These are phyloP conservation scores for Pseudogymnoascus sp. DNA, from an alignment of 2,329 filamentous ascomycete species.

Conservation along the genomic window DNA sequence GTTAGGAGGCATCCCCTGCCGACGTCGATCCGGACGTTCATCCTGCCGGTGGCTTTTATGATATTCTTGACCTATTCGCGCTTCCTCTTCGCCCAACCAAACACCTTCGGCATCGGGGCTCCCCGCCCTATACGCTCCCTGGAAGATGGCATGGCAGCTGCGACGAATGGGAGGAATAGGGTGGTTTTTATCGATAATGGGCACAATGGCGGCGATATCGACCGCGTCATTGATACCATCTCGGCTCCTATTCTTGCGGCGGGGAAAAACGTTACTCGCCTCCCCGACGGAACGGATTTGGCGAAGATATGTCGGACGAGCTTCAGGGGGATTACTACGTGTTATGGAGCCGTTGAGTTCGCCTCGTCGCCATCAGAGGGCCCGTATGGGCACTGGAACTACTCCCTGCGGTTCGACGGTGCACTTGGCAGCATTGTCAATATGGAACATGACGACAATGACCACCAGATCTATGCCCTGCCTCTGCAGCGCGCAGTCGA, in stretches of 20 bases:
- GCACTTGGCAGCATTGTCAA: slow-evolving; percentile 58
- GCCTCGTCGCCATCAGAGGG: slow-evolving; percentile 68
- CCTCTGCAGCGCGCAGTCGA: slow-evolving; percentile 77
- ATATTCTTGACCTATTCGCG: slow-evolving; percentile 62
- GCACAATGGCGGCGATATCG: slow-evolving; percentile 59
- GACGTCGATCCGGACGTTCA: slow-evolving; percentile 48
- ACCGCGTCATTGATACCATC: slow-evolving; percentile 58
- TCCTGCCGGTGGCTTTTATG: slow-evolving; percentile 51
- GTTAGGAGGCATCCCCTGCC: slow-evolving; percentile 44
- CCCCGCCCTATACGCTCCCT: slow-evolving; percentile 56
- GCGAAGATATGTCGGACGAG: slow-evolving; percentile 54
- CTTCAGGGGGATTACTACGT: slow-evolving; percentile 58
- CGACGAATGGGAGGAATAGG: slow-evolving; percentile 53
- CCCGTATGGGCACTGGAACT: slow-evolving; percentile 65
- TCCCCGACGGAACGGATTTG: slow-evolving; percentile 50
- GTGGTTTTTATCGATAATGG: slow-evolving; percentile 76
- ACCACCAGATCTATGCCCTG: slow-evolving; percentile 67
- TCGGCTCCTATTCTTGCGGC: slow-evolving; percentile 46
- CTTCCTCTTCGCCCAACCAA: slow-evolving; percentile 74
- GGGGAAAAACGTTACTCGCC: slow-evolving; percentile 47
- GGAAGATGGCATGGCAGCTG: slow-evolving; percentile 50
- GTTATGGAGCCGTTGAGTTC: slow-evolving; percentile 69
- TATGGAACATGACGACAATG: slow-evolving; percentile 58
- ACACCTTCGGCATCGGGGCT: slow-evolving; percentile 63
- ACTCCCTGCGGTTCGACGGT: slow-evolving; percentile 71